Evolutionary conservation across 257 asterid species (phyloP), one percentile per base, ranked within the genome.

Genomic region (Solanum dulcamara): DNA sequence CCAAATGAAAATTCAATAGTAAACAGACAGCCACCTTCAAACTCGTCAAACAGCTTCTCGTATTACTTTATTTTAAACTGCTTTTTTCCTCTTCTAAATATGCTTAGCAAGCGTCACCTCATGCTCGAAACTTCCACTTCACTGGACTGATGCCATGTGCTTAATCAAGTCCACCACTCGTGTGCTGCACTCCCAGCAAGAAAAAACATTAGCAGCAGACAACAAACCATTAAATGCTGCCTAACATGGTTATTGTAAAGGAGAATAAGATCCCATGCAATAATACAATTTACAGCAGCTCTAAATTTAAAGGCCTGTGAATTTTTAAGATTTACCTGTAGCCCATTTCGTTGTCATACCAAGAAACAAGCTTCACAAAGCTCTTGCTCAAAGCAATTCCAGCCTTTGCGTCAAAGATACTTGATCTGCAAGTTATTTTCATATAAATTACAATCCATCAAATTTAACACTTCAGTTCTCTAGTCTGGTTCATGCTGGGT

Each of bases 261-360:
- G 38, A 17, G 37, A 75, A 24, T 26, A 42, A 42, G 60, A 75
- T 44, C 42, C 22, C 28, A 9, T 17, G 26, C 12, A 67, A 33
- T 7, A 17, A 6, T 17, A 18, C 77, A 57, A 13, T 38, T 38
- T 18, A 68, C 26, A 44, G 60, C 60, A 53, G 24, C 55, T 81
- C 35, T 22, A 32, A 24, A 9, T 7, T 17, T 7, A 53, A 44
- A 75, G 26, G 35, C 24, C n/a, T 5, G n/a, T 24, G 42, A 74
- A 13, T 6, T 74, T n/a, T 59, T n/a, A 68, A 74, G 53, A 11
- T 26, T 81, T 75, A 94, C 98, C 97, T 93, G 97, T 93, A 93
- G 84, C 97, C 98, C 98, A 95, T 92, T 87, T 95, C 98, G 13
- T 95, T 95, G 89, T 95, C 98, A 50, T 95, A 95, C 98, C 98